Percentiles rank a stretch among this genome's conserved stretches.
Conservation (phyloP, 139 green algal species). For the Yamagishiella unicocca region DNA sequence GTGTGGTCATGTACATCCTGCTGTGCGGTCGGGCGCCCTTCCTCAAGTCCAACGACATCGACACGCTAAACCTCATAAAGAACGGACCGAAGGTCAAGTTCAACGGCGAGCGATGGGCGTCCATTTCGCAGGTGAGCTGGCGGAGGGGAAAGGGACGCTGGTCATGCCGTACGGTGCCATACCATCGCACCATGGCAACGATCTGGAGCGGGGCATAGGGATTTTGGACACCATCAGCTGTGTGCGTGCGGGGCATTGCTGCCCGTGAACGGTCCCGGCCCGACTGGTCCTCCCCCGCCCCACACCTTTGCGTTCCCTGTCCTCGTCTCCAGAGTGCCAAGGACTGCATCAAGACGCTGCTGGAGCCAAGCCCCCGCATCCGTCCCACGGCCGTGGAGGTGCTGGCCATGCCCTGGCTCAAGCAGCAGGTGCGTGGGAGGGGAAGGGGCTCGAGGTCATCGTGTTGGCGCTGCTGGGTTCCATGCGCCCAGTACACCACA, state of each 20-base stretch:
- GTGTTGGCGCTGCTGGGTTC: too few relatives aligned
- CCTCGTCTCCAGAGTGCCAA: slow-evolving; percentile 56
- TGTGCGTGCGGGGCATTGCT: too few relatives aligned
- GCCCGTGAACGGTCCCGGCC: too few relatives aligned
- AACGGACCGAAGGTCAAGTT: slow-evolving; percentile 64
- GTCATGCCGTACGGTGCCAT: too few relatives aligned
- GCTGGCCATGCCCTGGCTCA: slow-evolving; percentile 46
- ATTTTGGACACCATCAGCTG: too few relatives aligned
- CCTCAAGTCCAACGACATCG: slow-evolving; percentile 54
- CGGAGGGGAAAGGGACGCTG: too few relatives aligned
- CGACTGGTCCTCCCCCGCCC: too few relatives aligned
- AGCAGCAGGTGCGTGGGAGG: slow-evolving; percentile 24
- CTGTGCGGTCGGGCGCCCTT: slow-evolving; percentile 60
- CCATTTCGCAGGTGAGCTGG: slow-evolving; percentile 38
- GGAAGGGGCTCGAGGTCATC: too few relatives aligned
- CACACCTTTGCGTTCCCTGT: too few relatives aligned
- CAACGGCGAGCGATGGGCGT: slow-evolving; percentile 48
- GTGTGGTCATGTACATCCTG: slow-evolving; percentile 70
- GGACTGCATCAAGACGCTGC: slow-evolving; percentile 64
- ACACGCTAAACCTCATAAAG: slow-evolving; percentile 66
- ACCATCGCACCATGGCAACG: too few relatives aligned
- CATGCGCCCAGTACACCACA: too few relatives aligned
- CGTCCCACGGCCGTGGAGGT: slow-evolving; percentile 52
- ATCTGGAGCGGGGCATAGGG: too few relatives aligned
- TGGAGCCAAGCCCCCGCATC: slow-evolving; percentile 50